Percentiles rank a stretch among this genome's conserved stretches.
Conservation (phyloP, 2,329 filamentous ascomycete species). For the Aspergillus sp. region DNA sequence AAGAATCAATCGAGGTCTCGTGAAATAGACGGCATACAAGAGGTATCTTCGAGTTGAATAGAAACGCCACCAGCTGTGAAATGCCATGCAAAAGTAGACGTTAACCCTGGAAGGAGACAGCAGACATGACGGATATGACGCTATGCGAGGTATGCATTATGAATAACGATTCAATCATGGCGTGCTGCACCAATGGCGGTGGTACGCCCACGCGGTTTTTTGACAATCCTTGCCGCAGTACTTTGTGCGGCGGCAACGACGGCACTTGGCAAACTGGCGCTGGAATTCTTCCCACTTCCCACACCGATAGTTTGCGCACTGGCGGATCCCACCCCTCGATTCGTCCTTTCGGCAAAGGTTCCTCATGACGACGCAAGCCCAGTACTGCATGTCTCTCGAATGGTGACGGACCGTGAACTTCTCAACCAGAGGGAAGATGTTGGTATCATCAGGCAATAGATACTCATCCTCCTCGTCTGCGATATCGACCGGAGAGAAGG, state of each 20-base stretch:
- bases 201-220: constrained; percentile 97
- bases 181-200: constrained; percentile 83
- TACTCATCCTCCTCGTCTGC: constrained; percentile 72
- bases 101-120: constrained; percentile 16
- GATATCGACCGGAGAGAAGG: constrained; percentile 20
- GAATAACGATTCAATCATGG: constrained; percentile 25
- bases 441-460: constrained; percentile 84
- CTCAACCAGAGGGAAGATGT: constrained; percentile 95
- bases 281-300: constrained; percentile 98
- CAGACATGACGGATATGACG: constrained; percentile 21
- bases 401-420: constrained; percentile 96
- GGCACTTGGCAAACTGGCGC: constrained; percentile 94
- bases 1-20: background rate
- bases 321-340: constrained; percentile 81
- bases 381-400: constrained; percentile 97
- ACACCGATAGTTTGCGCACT: constrained; percentile 96
- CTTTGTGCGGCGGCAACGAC: constrained; percentile 89
- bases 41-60: constrained; percentile 30
- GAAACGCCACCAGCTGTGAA: constrained; percentile 28
- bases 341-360: constrained; percentile 98
- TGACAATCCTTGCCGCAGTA: constrained; percentile 99
- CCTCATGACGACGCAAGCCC: constrained; percentile 97
- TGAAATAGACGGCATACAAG: constrained; percentile 20
- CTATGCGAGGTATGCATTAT: constrained; percentile 30
- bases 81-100: constrained; percentile 27